These are phyloP conservation scores for Funneliformis caledonium DNA, from an alignment of 371 early-diverging fungal species.

Conservation along the genomic window DNA sequence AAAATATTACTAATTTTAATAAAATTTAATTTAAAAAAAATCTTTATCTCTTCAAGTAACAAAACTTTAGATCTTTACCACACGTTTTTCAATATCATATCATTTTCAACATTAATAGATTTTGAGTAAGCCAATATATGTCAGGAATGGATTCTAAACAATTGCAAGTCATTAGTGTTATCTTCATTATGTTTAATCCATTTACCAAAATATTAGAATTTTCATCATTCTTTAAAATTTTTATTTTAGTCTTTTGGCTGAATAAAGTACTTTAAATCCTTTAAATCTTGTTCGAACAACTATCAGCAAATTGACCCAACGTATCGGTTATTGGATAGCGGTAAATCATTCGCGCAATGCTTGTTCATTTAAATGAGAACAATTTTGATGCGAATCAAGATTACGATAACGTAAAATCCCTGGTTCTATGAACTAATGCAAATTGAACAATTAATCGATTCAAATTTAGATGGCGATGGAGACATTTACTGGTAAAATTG, in stretches of 20 bases:
- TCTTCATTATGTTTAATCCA: background rate
- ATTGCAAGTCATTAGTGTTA: slow-evolving; percentile 34
- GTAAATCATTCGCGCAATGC: slow-evolving; percentile 36
- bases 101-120: slow-evolving; percentile 39
- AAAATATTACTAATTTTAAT: background rate
- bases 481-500: slow-evolving; percentile 40
- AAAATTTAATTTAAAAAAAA: too few relatives aligned
- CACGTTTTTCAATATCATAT: slow-evolving; percentile 37
- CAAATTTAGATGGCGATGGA: slow-evolving; percentile 29
- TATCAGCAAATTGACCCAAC: slow-evolving; percentile 35
- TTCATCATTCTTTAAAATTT: background rate
- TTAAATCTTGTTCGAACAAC: slow-evolving; percentile 39
- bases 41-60: slow-evolving; percentile 33
- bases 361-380: background rate
- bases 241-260: slow-evolving; percentile 35
- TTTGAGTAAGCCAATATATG: slow-evolving; percentile 36
- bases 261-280: slow-evolving; percentile 39
- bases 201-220: background rate
- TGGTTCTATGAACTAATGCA: slow-evolving; percentile 7
- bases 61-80: slow-evolving; percentile 33
- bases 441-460: slow-evolving; percentile 14
- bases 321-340: slow-evolving; percentile 37
- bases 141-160: slow-evolving; percentile 29
- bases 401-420: background rate
- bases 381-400: background rate